A percentile compares a stretch with the other conserved stretches of the same genome.
Conservation (phyloP, 2,329 filamentous ascomycete genomes). For the Aspergillus niger region DNA sequence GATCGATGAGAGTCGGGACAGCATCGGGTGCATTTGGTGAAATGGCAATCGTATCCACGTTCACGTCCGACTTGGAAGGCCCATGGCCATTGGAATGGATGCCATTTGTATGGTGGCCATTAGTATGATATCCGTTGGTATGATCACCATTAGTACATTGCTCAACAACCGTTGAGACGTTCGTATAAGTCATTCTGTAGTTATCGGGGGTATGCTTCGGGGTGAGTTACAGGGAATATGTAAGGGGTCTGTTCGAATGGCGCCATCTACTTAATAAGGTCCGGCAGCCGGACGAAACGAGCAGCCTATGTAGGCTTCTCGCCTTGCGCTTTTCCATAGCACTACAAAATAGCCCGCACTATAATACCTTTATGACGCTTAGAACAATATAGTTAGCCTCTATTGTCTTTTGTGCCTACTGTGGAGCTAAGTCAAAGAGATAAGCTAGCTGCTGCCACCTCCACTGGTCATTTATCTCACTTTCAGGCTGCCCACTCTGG, state of each 20-base stretch:
- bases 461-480: neutral
- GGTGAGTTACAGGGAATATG: neutral
- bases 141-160: neutral
- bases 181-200: neutral
- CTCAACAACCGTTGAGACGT: neutral
- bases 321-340: neutral
- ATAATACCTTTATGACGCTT: neutral
- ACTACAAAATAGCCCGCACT: neutral
- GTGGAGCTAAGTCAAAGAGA: neutral
- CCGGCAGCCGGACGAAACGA: neutral
- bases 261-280: neutral
- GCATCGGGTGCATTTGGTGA: constrained; percentile 18
- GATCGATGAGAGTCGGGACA: constrained; percentile 17
- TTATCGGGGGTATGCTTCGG: neutral
- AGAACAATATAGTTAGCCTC: neutral
- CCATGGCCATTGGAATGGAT: neutral
- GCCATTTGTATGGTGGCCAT: neutral
- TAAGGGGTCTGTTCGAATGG: neutral
- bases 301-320: neutral
- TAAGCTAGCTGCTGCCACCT: neutral
- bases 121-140: neutral
- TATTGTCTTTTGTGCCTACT: neutral
- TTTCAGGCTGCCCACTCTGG: neutral
- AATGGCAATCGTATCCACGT: constrained; percentile 14
- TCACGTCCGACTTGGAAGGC: neutral